A percentile compares a stretch with the other conserved stretches of the same genome.
Evolutionary conservation across 139 green algal species (phyloP).

Genomic region (Closterium sp.): DNA sequence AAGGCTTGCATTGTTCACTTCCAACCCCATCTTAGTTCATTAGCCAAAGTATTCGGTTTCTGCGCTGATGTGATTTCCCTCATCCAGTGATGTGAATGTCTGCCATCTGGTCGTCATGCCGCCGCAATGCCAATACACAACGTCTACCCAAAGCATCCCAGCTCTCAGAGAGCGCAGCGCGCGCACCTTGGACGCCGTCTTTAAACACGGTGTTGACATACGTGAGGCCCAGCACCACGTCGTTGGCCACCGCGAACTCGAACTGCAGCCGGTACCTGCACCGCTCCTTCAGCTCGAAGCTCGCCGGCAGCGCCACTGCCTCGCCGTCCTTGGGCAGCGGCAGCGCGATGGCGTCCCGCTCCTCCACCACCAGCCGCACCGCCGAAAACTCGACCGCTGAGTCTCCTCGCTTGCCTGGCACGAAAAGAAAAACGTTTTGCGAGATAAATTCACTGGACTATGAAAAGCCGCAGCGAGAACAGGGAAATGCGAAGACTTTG

Average conservation of each 20-base stretch:
- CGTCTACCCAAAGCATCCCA: too few species aligned
- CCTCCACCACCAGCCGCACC: constrained; percentile 33
- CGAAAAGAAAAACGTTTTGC: neutral
- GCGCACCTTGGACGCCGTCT: constrained; percentile 28
- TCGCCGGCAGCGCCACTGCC: neutral
- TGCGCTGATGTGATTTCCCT: too few species aligned
- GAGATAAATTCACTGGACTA: neutral
- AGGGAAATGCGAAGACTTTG: neutral
- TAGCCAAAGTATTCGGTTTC: too few species aligned
- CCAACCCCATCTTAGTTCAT: too few species aligned
- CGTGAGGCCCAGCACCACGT: constrained; percentile 40
- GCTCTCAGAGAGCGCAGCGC: too few species aligned
- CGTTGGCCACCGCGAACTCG: constrained; percentile 40
- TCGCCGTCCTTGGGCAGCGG: constrained; percentile 38
- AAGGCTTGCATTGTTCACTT: too few species aligned
- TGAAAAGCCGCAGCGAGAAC: neutral
- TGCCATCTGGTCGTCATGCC: too few species aligned
- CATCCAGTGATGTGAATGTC: too few species aligned
- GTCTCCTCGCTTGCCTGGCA: constrained; percentile 16
- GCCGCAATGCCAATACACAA: too few species aligned
- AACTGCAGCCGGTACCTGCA: constrained; percentile 45
- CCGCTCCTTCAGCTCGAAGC: constrained; percentile 48
- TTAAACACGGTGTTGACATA: constrained; percentile 44
- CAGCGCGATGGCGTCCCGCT: constrained; percentile 33
- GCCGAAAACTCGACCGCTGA: constrained; percentile 37